A percentile compares a stretch with the other conserved stretches of the same genome.
These are phyloP conservation scores for Trametes gibbosa DNA, from an alignment of 768 basidiomycete genomes.

Conservation along the genomic window DNA sequence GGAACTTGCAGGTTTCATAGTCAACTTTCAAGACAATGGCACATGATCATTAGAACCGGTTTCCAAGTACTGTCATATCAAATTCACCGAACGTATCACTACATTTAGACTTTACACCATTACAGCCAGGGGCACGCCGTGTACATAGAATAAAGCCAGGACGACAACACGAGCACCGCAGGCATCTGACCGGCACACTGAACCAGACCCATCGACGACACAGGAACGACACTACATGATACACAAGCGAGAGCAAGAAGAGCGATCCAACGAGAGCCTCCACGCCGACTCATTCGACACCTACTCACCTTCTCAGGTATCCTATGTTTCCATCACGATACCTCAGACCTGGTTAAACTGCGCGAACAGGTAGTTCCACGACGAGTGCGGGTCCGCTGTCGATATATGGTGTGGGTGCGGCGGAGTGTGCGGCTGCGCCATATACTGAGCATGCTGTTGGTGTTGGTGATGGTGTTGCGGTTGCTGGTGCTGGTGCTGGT, in stretches of 20 bases:
- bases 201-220: not conserved
- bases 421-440: slow-evolving; percentile 7
- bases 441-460: not conserved
- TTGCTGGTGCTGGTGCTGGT: no score
- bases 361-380: slow-evolving; percentile 27
- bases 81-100: not conserved
- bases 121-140: not conserved
- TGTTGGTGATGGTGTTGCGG: not conserved
- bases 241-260: not conserved
- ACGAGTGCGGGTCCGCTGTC: slow-evolving; percentile 22
- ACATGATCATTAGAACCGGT: no score
- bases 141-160: not conserved
- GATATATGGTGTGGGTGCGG: slow-evolving; percentile 15
- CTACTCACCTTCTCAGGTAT: not conserved
- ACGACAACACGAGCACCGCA: not conserved
- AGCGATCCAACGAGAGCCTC: no score
- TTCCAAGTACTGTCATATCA: not conserved
- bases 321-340: not conserved
- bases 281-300: not conserved
- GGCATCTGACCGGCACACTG: not conserved
- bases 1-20: no score
- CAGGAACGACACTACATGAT: not conserved
- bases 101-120: not conserved
- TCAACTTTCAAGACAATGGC: no score
- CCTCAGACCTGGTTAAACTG: slow-evolving; percentile 24